phyloP scores from a whole-genome alignment of 1,284 basidiomycete genomes.

The Puccinia coronata region DNA sequence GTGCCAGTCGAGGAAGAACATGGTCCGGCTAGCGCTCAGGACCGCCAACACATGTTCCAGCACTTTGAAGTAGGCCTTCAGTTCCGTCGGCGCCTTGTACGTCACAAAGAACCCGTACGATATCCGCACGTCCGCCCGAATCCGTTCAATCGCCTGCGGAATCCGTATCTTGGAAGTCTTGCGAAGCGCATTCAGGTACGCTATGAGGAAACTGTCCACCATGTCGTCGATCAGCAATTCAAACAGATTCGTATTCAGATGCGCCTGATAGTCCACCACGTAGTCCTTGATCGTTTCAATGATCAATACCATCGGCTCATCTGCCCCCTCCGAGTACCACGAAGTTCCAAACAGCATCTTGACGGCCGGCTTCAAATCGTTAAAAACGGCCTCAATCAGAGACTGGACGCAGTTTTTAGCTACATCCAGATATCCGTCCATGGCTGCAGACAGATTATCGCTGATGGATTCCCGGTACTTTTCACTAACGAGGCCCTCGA shows the following conservation, averaged over 20 bases:
- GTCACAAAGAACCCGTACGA: slow-evolving; percentile 78
- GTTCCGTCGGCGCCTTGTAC: slow-evolving; percentile 76
- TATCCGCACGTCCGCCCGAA: slow-evolving; percentile 77
- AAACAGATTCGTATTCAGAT: slow-evolving; percentile 85
- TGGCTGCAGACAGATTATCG: slow-evolving; percentile 87
- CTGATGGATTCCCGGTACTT: slow-evolving; percentile 84
- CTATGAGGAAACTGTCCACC: slow-evolving; percentile 83
- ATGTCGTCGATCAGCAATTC: slow-evolving; percentile 92
- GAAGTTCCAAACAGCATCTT: slow-evolving; percentile 76
- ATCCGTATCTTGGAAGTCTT: slow-evolving; percentile 84
- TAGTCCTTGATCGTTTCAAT: slow-evolving; percentile 96
- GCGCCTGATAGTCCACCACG: slow-evolving; percentile 84
- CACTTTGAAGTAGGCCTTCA: slow-evolving; percentile 81
- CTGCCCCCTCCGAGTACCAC: slow-evolving; percentile 69
- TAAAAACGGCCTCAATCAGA: slow-evolving; percentile 90
- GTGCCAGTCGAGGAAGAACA: slow-evolving; percentile 88
- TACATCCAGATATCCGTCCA: slow-evolving; percentile 97
- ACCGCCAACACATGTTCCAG: slow-evolving; percentile 81
- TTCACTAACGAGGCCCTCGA: slow-evolving; percentile 87
- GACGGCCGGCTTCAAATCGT: slow-evolving; percentile 85
- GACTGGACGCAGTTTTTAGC: slow-evolving; percentile 94
- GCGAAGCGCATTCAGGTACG: slow-evolving; percentile 83
- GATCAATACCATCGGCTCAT: slow-evolving; percentile 77
- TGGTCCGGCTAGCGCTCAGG: slow-evolving; percentile 83
- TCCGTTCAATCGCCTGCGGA: slow-evolving; percentile 76